These are phyloP conservation scores for Tagetes patula DNA, from an alignment of 129 eudicot genomes.

Conservation along the genomic window DNA sequence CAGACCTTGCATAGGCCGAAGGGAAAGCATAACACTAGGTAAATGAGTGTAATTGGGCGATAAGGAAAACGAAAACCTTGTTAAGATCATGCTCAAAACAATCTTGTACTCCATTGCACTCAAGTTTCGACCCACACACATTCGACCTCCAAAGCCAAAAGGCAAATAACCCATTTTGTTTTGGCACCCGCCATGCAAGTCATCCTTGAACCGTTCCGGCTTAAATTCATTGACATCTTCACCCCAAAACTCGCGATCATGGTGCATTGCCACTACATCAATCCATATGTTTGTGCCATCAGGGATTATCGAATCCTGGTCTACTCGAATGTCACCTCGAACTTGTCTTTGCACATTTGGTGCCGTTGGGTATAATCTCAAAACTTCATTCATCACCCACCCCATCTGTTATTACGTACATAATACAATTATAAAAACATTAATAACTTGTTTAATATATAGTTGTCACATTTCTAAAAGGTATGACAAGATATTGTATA, in stretches of 20 bases:
- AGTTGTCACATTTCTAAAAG: background rate
- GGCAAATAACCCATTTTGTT: constrained; percentile 94
- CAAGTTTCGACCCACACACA: constrained; percentile 87
- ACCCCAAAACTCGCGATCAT: constrained; percentile 75
- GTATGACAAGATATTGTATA: background rate
- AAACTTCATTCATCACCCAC: constrained; percentile 91
- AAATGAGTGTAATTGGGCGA: constrained; percentile 72
- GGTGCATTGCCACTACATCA: constrained; percentile 89
- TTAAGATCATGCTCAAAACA: constrained; percentile 50
- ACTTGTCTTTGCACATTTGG: constrained; percentile 90
- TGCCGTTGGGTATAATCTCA: constrained; percentile 76
- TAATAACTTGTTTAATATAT: background rate
- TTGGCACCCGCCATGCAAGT: constrained; percentile 66
- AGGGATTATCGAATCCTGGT: constrained; percentile 52
- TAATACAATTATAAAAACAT: background rate
- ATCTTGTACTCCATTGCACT: constrained; percentile 82
- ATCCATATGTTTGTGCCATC: constrained; percentile 95
- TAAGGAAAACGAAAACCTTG: constrained; percentile 67
- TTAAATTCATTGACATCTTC: constrained; percentile 70
- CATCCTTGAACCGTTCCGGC: constrained; percentile 72
- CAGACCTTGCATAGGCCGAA: constrained; percentile 70
- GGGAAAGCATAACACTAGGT: constrained; percentile 71
- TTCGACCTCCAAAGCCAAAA: constrained; percentile 93
- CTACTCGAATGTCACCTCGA: constrained; percentile 67
- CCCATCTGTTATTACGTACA: constrained; percentile 65